Base-by-base conservation (phyloP, 176 grass and related monocot genomes). In the Rhipidocladum racemiflorum region DNA sequence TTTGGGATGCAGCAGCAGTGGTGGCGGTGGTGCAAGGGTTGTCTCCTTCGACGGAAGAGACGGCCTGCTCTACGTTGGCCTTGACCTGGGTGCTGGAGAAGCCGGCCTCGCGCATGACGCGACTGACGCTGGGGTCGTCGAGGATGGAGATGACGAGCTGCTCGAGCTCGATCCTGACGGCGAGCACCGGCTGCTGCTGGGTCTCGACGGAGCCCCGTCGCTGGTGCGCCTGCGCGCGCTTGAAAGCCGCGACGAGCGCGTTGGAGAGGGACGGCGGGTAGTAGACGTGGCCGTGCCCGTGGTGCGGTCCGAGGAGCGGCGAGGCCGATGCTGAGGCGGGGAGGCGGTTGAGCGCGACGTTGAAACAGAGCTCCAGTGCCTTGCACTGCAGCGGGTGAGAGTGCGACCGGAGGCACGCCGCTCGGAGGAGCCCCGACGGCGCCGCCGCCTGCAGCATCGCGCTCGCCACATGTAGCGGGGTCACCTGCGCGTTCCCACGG, bases 61-160 rank as follows among this genome's bases (percentile, higher is more conserved):
- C 70, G 30, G 91, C 79, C 1, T 97, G 79, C 89, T 94, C 91
- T 11, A 97, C 91, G 63, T 87, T 90, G 81, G 74, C 88, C 87
- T 94, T 97, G 68, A 97, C 88, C 23, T 90, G 90, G 29, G 92
- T 84, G 66, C 92, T 94, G n/a, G 92, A 94, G 81, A 97, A 97
- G 1, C 95, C 95, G 16, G 95, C 95, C 88, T 94, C 90, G 24
- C 86, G 89, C 95, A 97, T 97, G 54, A 97, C 92, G 64, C 95
- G 79, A 83, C 90, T 92, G 53, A 97, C 90, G 81, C 95, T 94
- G 6, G 95, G 95, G 59, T 97, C 95, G 34, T 97, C 95, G 24
- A 97, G 92, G 85, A 97, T 97, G 66, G 95, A 97, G 85, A 97
- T 62, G 50, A 94, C 88, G 62, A 97, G 90, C 80, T 94, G 88